Base-by-base conservation (phyloP, 441 rosid species). In the Gossypium davidsonii region DNA sequence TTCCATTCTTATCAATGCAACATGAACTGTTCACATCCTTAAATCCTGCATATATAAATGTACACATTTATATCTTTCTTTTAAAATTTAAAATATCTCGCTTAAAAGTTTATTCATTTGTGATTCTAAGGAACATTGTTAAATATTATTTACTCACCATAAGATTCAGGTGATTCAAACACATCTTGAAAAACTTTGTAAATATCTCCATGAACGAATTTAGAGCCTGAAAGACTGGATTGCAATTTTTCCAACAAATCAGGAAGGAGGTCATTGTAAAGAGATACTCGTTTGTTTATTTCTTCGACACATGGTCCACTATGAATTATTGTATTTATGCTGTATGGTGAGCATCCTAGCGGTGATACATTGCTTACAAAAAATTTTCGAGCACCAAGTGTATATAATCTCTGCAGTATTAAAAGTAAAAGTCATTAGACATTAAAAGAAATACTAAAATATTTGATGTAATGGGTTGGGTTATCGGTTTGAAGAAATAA, bases 361-460 rank as follows among this genome's bases (percentile, higher is more conserved):
- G 76, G 66, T n/a, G 42, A 4, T 3, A 14, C 39, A 34, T 67
- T 75, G 68, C 58, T 44, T 31, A 79, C 73, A 9, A 79, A 3
- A 15, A 79, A 64, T 25, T 79, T 79, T 4, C 78, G 59, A 17
- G 73, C 76, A 5, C 76, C 76, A 37, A 66, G 79, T 7, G 60
- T 42, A 3, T 71, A 75, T 4, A 79, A 21, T 42, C 39, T 58
- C 76, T 79, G 55, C 52, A 11, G 2, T 39, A 8, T 8, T 39
- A 6, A 37, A 37, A 37, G 9, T 37, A 37, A 37, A 37, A 37
- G 44, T 39, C 44, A 8, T 7, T 39, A 39, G 44, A 8, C 11
- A 39, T 39, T 8, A 39, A 39, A 8, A 39, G 44, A 39, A 39
- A 37, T 37, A 37, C 10, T 37, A 37, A 37, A 7, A 8, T 2